These are phyloP conservation scores for Sarocladiaceae sp. DNA, from an alignment of 2,329 filamentous ascomycete species.

Conservation along the genomic window DNA sequence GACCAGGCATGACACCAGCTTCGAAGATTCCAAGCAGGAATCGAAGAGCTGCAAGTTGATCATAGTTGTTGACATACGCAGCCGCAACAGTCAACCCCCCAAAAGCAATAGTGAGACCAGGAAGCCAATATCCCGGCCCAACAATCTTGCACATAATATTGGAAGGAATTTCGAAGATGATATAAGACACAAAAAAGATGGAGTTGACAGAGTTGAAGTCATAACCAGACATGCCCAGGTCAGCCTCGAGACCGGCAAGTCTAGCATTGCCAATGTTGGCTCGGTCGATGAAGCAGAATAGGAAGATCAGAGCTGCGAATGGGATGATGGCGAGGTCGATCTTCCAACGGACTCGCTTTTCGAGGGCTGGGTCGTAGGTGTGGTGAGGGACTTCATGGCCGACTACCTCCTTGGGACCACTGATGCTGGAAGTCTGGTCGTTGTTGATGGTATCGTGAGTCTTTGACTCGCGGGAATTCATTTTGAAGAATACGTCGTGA, in stretches of 20 bases:
- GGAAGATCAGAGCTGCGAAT: slow-evolving; percentile 58
- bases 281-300: slow-evolving; percentile 54
- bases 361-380: background rate
- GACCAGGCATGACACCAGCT: slow-evolving; percentile 69
- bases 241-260: slow-evolving; percentile 59
- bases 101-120: slow-evolving; percentile 56
- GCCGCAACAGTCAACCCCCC: slow-evolving; percentile 55
- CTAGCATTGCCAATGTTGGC: slow-evolving; percentile 67
- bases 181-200: slow-evolving; percentile 69
- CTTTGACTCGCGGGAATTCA: background rate
- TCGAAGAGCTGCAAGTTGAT: slow-evolving; percentile 53
- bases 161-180: slow-evolving; percentile 66
- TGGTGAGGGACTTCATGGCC: background rate
- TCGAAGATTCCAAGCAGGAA: slow-evolving; percentile 68
- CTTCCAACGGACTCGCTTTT: slow-evolving; percentile 25
- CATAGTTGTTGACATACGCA: slow-evolving; percentile 56
- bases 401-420: background rate
- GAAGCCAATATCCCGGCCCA: slow-evolving; percentile 69
- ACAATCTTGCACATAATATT: slow-evolving; percentile 69
- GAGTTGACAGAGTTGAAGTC: slow-evolving; percentile 68
- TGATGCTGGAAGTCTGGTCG: background rate
- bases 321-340: slow-evolving; percentile 63
- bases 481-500: no score
- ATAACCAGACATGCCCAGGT: slow-evolving; percentile 54
- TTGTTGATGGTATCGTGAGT: background rate